phyloP scores from a whole-genome alignment of 2,329 filamentous ascomycete genomes.

The Berkeleyomyces rouxiae region DNA sequence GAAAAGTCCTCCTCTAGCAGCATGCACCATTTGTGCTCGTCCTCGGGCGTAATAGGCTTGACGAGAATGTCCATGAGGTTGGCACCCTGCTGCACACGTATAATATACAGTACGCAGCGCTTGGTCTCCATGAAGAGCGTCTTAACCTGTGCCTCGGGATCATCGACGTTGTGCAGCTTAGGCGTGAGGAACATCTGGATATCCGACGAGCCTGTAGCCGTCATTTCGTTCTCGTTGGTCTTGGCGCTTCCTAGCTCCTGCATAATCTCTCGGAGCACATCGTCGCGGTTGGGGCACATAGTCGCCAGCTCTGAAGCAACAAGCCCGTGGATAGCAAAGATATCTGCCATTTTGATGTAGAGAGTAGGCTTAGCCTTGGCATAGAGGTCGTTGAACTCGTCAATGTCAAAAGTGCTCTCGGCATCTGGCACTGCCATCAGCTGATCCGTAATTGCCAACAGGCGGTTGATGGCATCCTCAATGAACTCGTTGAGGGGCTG shows the following conservation, averaged over 20 bases:
- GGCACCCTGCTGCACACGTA: slow-evolving; percentile 78
- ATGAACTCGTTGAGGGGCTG: slow-evolving; percentile 90
- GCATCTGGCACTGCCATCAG: slow-evolving; percentile 73
- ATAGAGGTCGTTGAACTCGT: slow-evolving; percentile 96
- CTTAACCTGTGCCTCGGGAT: slow-evolving; percentile 85
- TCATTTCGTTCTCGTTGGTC: slow-evolving; percentile 87
- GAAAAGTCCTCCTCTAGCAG: slow-evolving; percentile 70
- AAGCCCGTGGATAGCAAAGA: slow-evolving; percentile 88
- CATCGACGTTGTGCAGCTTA: slow-evolving; percentile 76
- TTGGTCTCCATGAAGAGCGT: slow-evolving; percentile 96
- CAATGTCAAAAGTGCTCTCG: slow-evolving; percentile 89
- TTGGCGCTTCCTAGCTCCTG: slow-evolving; percentile 91
- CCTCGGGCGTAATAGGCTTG: slow-evolving; percentile 70
- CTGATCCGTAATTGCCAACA: slow-evolving; percentile 57
- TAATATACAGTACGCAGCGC: slow-evolving; percentile 91
- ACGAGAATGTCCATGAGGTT: slow-evolving; percentile 93
- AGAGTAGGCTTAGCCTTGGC: slow-evolving; percentile 90
- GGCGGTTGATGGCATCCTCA: slow-evolving; percentile 63
- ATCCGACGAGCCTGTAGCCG: slow-evolving; percentile 69
- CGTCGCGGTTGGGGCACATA: slow-evolving; percentile 67
- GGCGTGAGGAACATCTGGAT: slow-evolving; percentile 83
- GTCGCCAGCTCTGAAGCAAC: slow-evolving; percentile 61
- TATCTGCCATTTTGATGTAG: slow-evolving; percentile 98
- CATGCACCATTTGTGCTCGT: slow-evolving; percentile 74
- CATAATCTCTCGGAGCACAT: slow-evolving; percentile 78